phyloP scores from a whole-genome alignment of 306 rosid genomes.

The Oxytropis ochrocephala region DNA sequence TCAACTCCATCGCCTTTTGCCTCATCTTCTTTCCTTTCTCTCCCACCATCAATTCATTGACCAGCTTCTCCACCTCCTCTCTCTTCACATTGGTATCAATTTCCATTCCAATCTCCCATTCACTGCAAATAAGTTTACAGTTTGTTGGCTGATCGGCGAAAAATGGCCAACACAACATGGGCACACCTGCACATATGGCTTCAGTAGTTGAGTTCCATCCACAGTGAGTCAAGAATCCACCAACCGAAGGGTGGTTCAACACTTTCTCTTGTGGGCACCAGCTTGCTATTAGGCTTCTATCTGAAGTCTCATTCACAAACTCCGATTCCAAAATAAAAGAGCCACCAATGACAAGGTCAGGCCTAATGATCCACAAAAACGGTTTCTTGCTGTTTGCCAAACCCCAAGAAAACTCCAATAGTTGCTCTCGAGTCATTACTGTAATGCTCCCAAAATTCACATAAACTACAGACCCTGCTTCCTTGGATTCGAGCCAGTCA shows the following conservation, averaged over 20 bases:
- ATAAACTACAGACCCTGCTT: not conserved
- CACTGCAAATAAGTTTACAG: not conserved
- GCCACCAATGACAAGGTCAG: not conserved
- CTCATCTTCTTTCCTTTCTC: slow-evolving; percentile 12
- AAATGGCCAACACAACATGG: slow-evolving; percentile 19
- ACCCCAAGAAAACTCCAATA: not conserved
- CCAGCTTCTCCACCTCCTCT: slow-evolving; percentile 1
- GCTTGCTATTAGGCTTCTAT: not conserved
- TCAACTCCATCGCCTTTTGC: not conserved
- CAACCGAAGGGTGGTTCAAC: not conserved
- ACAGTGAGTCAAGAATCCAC: not conserved
- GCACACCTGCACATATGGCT: slow-evolving; percentile 7
- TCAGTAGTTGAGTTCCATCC: not conserved
- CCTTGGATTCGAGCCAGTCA: not conserved
- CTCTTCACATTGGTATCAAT: slow-evolving; percentile 5
- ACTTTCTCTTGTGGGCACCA: slow-evolving; percentile 13
- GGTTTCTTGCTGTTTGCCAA: not conserved
- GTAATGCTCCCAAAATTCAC: slow-evolving; percentile 5
- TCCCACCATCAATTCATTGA: slow-evolving; percentile 5
- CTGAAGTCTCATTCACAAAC: not conserved
- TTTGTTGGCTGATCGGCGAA: not conserved
- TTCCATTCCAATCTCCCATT: slow-evolving; percentile 4
- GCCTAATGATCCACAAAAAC: not conserved
- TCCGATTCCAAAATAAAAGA: not conserved
- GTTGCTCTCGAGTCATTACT: not conserved